A percentile compares a stretch with the other conserved stretches of the same genome.
Conservation (phyloP, 208 protist genomes). For the Leishmania martiniquensis region DNA sequence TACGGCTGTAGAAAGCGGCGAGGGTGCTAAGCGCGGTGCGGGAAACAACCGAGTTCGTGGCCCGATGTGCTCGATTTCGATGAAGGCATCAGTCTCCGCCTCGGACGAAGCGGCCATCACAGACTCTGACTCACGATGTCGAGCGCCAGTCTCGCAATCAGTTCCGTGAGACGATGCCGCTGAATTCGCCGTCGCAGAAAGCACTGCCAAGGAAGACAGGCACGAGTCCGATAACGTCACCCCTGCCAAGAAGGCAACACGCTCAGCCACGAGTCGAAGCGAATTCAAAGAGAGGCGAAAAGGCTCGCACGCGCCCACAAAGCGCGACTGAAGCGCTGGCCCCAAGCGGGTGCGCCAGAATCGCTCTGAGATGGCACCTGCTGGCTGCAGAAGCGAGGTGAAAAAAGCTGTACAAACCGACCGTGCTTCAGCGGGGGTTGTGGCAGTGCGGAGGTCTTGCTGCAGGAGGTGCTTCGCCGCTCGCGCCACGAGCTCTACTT, state of each 20-base stretch:
- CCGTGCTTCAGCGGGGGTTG: slow-evolving; percentile 35
- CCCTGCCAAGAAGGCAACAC: slow-evolving; percentile 49
- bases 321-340: slow-evolving; percentile 45
- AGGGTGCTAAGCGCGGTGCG: slow-evolving; percentile 1
- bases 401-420: slow-evolving; percentile 45
- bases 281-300: slow-evolving; percentile 60
- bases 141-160: background rate
- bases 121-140: background rate
- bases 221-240: slow-evolving; percentile 51
- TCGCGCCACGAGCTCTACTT: slow-evolving; percentile 81
- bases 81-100: slow-evolving; percentile 14
- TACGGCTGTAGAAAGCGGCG: background rate
- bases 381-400: slow-evolving; percentile 53
- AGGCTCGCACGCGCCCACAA: slow-evolving; percentile 50
- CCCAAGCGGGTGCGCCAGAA: slow-evolving; percentile 81
- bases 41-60: slow-evolving; percentile 22
- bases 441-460: slow-evolving; percentile 47
- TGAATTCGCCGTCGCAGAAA: background rate
- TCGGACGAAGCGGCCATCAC: background rate
- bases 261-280: slow-evolving; percentile 56
- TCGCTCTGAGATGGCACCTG: slow-evolving; percentile 38
- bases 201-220: slow-evolving; percentile 31
- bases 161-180: background rate
- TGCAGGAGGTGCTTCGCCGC: slow-evolving; percentile 60
- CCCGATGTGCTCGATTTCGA: slow-evolving; percentile 27